A percentile compares a stretch with the other conserved stretches of the same genome.
These are phyloP conservation scores for Rosellinia necatrix DNA, from an alignment of 2,329 filamentous ascomycete species.

Conservation along the genomic window DNA sequence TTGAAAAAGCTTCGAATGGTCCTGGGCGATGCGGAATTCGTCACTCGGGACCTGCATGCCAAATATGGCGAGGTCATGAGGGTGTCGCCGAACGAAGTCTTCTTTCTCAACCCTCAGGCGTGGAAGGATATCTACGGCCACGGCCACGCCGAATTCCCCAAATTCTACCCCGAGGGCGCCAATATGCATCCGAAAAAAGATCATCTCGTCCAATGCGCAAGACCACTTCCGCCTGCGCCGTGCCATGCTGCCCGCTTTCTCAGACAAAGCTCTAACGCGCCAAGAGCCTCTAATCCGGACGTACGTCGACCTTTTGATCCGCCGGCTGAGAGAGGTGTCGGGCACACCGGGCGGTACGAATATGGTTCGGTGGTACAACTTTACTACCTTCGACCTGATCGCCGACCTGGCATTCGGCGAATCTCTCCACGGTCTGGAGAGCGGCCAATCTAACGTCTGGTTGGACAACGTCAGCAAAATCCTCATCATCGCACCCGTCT, in stretches of 20 bases:
- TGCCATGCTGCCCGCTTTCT: constrained; percentile 56
- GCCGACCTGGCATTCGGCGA: constrained; percentile 34
- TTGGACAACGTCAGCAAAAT: constrained; percentile 33
- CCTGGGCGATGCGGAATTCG: background rate
- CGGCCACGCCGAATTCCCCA: constrained; percentile 35
- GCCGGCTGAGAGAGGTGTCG: constrained; percentile 33
- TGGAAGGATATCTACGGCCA: constrained; percentile 49
- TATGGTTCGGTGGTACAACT: constrained; percentile 44
- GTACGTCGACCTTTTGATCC: constrained; percentile 40
- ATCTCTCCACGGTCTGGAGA: constrained; percentile 41
- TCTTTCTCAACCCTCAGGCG: constrained; percentile 42
- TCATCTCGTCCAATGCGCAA: constrained; percentile 31
- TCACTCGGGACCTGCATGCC: background rate
- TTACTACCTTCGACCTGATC: constrained; percentile 36
- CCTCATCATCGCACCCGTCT: constrained; percentile 28
- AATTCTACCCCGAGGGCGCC: constrained; percentile 32
- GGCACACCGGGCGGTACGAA: constrained; percentile 26
- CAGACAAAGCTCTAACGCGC: constrained; percentile 39
- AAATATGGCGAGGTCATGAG: background rate
- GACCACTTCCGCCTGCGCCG: constrained; percentile 53
- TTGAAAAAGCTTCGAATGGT: no score
- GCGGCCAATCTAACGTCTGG: constrained; percentile 41
- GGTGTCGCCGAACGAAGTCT: constrained; percentile 33
- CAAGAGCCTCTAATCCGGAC: constrained; percentile 42
- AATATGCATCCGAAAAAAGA: constrained; percentile 32